These are phyloP conservation scores for Colletotrichum sp. DNA, from an alignment of 2,329 filamentous ascomycete species.

Conservation along the genomic window DNA sequence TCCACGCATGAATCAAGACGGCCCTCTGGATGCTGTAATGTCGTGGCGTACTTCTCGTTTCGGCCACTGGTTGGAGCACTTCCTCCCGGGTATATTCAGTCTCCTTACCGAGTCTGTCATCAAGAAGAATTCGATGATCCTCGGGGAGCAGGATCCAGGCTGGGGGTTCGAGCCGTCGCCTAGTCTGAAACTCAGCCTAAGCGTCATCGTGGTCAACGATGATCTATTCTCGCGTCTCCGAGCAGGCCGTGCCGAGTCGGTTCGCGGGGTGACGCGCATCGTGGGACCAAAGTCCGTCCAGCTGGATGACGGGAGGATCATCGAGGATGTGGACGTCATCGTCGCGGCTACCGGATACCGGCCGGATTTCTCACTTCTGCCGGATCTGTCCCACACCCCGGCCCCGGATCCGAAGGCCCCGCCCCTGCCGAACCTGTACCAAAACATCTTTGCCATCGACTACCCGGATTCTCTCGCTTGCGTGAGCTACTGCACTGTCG, in stretches of 20 bases:
- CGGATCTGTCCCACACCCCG: constrained; percentile 27
- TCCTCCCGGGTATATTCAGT: constrained; percentile 16
- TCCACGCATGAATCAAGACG: constrained; percentile 23
- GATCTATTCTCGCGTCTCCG: neutral
- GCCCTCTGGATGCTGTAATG: constrained; percentile 24
- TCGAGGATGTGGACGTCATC: constrained; percentile 33
- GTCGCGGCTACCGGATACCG: constrained; percentile 41
- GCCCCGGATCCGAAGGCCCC: constrained; percentile 29
- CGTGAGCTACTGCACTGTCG: constrained; percentile 40
- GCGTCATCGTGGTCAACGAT: neutral
- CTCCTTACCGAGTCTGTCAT: neutral
- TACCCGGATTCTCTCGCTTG: constrained; percentile 49
- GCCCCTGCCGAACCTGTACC: constrained; percentile 41
- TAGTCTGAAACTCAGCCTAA: neutral
- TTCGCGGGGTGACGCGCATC: constrained; percentile 19
- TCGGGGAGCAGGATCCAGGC: neutral
- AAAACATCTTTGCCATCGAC: constrained; percentile 48
- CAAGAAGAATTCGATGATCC: neutral
- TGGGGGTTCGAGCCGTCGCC: neutral
- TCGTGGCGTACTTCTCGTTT: constrained; percentile 25
- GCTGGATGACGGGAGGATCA: constrained; percentile 30
- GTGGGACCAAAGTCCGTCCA: constrained; percentile 28
- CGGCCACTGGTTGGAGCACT: constrained; percentile 21
- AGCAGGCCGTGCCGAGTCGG: neutral
- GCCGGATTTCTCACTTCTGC: constrained; percentile 32